Evolutionary conservation across 495 filamentous ascomycete genomes (phyloP).

Genomic region (Rhizodiscina lignyota): DNA sequence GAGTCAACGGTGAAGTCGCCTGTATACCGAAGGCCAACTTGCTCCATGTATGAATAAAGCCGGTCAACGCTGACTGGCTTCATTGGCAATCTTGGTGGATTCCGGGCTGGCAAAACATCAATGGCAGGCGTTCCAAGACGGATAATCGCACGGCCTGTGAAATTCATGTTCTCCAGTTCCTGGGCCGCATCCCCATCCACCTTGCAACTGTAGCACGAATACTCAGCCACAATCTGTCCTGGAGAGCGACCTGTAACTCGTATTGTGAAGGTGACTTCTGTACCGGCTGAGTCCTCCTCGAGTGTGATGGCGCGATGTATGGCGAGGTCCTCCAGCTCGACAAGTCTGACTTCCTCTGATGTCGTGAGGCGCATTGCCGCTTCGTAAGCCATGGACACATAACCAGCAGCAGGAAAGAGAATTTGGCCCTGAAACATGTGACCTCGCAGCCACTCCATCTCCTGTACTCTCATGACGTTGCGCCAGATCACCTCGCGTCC

Average conservation of each 20-base stretch:
- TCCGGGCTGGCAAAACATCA: too few relatives aligned
- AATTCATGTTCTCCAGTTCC: neutral
- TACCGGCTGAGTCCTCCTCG: neutral
- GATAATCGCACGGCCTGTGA: too few relatives aligned
- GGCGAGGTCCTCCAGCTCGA: neutral
- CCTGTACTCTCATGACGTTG: constrained; percentile 22
- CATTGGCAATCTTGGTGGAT: too few relatives aligned
- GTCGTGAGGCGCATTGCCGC: constrained; percentile 4
- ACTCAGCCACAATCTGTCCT: neutral
- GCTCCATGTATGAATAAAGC: neutral
- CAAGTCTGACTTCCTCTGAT: neutral
- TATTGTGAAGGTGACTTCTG: neutral
- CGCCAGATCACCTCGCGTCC: constrained; percentile 22
- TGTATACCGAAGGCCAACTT: neutral
- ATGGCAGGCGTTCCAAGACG: too few relatives aligned
- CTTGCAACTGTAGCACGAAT: neutral
- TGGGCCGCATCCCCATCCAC: neutral
- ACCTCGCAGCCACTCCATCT: constrained; percentile 27
- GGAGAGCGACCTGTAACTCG: neutral
- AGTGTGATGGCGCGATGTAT: neutral
- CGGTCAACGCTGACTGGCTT: too few relatives aligned
- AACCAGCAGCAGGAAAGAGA: constrained; percentile 27
- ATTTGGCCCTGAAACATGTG: constrained; percentile 22
- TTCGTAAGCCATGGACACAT: constrained; percentile 25
- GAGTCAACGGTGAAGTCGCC: neutral